Base-by-base conservation (phyloP, 2,329 filamentous ascomycete genomes). In the Colletotrichum neosansevieriae region DNA sequence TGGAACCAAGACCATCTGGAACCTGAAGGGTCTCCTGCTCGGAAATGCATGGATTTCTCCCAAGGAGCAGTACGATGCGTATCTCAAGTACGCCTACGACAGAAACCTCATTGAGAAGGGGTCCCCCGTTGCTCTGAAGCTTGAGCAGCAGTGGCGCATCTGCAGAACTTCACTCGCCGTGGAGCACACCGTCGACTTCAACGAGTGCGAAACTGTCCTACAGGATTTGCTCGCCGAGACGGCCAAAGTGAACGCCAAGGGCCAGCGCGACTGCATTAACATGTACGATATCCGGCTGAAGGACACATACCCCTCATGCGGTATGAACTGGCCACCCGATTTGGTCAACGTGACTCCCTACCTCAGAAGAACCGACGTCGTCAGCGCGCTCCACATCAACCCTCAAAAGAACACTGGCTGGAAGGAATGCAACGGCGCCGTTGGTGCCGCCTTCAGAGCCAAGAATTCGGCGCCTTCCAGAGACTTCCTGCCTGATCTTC, bases 21-120 rank as follows among this genome's bases (percentile, higher is more conserved):
- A 91, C 58, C 81, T 99, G 32, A 87, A 91, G 72, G 96, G 95
- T 9, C 83, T 99, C 19, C 79, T 99, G 40, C 98, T 99, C 70
- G 97, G 97, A 62, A 99, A 99, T 77, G 96, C 95, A 44, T 99
- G 97, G 96, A 95, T 99, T 60, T 92, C 94, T 2, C 94, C 95
- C 1, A 83, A 84, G 7, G 93, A 98, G 56, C 96, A 99, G 78
- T 99, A 98, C 78, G 90, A 91, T 34, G 86, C 95, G 0, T 98
- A 98, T 76, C 83, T 98, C 10, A 87, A 90, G 34, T 98, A 89
- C 75, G 91, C 92, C 49, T 94, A 96, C 77, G 87, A 94, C 68
- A 89, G 90, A 75, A 90, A 89, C 10, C 79, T 99, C 19, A 80
- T 98, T 44, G 76, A 90, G 72, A 88, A 89, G 73, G 91, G 87